phyloP scores from a whole-genome alignment of 2,329 filamentous ascomycete genomes.

The Penicillium brevicompactum region DNA sequence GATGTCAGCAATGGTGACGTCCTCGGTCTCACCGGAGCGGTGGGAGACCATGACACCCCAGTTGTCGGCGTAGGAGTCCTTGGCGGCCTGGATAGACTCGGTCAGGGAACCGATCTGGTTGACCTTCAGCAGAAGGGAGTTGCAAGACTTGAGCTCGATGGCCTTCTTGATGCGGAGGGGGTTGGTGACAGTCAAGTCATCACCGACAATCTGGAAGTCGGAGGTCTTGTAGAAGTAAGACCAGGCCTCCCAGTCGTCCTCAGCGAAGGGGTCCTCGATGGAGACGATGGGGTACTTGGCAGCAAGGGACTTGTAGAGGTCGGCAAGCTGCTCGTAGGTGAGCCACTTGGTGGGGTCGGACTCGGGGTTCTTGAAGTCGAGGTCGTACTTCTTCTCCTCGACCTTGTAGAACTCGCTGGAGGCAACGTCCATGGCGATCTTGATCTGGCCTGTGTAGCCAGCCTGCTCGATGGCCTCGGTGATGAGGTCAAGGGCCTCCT shows the following conservation, averaged over 20 bases:
- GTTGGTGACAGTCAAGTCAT: slow-evolving; percentile 99
- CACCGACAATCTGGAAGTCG: slow-evolving; percentile 97
- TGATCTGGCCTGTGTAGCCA: slow-evolving; percentile 93
- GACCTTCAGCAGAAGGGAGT: slow-evolving; percentile 97
- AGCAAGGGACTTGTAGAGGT: slow-evolving; percentile 81
- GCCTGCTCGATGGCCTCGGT: slow-evolving; percentile 90
- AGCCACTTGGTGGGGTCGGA: slow-evolving; percentile 96
- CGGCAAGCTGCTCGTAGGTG: slow-evolving; percentile 95
- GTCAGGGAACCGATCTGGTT: slow-evolving; percentile 99
- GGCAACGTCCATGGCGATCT: slow-evolving; percentile 99
- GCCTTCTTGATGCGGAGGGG: slow-evolving; percentile 99
- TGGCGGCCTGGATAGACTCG: slow-evolving; percentile 98
- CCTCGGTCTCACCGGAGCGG: slow-evolving; percentile 98
- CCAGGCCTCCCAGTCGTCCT: slow-evolving; percentile 99
- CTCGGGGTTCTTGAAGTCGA: slow-evolving; percentile 99
- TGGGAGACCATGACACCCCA: slow-evolving; percentile 99
- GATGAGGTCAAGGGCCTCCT: slow-evolving; percentile 97
- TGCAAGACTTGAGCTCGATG: slow-evolving; percentile 98
- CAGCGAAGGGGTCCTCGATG: slow-evolving; percentile 98
- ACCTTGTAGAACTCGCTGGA: slow-evolving; percentile 99
- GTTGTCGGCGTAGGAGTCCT: slow-evolving; percentile 92
- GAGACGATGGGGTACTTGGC: slow-evolving; percentile 98
- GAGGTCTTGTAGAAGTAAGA: slow-evolving; percentile 99
- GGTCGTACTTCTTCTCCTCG: slow-evolving; percentile 98
- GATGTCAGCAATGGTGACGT: slow-evolving; percentile 98